Conservation (phyloP, 1,139 yeast species). For the Magnusiomyces fungicola region DNA sequence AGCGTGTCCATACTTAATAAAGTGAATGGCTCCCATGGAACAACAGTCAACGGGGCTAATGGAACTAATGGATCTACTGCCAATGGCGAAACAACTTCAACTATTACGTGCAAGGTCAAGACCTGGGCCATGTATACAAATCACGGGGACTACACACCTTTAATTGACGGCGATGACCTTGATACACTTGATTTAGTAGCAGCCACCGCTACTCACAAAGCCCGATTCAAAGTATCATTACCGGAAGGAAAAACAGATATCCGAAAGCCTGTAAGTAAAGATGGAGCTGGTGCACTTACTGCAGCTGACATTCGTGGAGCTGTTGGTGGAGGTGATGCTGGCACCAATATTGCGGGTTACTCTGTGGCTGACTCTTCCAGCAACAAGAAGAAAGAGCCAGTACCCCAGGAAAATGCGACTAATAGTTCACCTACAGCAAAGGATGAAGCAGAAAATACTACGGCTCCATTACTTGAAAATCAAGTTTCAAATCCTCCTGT, state of each 20-base stretch:
- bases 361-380: slow-evolving; percentile 9
- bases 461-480: background rate
- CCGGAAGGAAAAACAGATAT: background rate
- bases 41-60: background rate
- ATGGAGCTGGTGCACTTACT: slow-evolving; percentile 34
- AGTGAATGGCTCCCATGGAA: no score
- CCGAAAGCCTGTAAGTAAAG: slow-evolving; percentile 3
- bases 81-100: slow-evolving; percentile 10
- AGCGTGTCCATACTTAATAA: background rate
- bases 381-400: slow-evolving; percentile 15
- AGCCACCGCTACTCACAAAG: slow-evolving; percentile 6
- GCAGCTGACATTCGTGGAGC: slow-evolving; percentile 60
- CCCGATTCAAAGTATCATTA: background rate
- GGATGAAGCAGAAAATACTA: background rate
- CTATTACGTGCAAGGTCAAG: slow-evolving; percentile 35
- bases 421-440: no score
- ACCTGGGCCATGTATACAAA: slow-evolving; percentile 37
- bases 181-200: slow-evolving; percentile 33
- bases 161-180: slow-evolving; percentile 36
- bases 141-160: slow-evolving; percentile 25
- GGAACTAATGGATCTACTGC: background rate
- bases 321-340: slow-evolving; percentile 46
- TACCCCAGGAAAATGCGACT: slow-evolving; percentile 5
- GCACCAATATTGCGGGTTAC: slow-evolving; percentile 39
- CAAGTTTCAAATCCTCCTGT: background rate